These are phyloP conservation scores for Hyphodiscus sp. DNA, from an alignment of 2,329 filamentous ascomycete genomes.

Conservation along the genomic window DNA sequence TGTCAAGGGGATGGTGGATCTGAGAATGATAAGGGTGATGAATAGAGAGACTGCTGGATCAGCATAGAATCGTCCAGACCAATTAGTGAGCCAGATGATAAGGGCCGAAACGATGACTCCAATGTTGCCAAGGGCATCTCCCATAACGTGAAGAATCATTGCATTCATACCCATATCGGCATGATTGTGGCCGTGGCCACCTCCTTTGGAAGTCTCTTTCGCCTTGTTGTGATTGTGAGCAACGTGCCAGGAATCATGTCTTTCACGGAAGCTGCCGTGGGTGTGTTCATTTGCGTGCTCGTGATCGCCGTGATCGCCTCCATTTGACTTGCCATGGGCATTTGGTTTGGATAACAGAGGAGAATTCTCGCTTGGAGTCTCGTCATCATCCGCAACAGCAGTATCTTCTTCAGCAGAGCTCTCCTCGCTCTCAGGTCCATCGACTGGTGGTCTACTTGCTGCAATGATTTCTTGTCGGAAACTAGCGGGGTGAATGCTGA, in stretches of 20 bases:
- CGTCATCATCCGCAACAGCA: constrained; percentile 21
- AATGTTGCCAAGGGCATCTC: constrained; percentile 79
- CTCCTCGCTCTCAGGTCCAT: constrained; percentile 51
- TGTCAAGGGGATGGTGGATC: constrained; percentile 71
- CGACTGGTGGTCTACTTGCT: constrained; percentile 59
- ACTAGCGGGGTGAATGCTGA: constrained; percentile 79
- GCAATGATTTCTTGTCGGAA: constrained; percentile 91
- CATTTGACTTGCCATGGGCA: constrained; percentile 16
- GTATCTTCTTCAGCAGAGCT: constrained; percentile 34
- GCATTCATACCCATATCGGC: constrained; percentile 93
- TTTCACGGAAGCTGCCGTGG: background rate
- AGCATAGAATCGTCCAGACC: constrained; percentile 75
- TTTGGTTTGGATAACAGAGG: constrained; percentile 19
- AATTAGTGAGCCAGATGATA: constrained; percentile 86
- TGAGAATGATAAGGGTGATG: constrained; percentile 76
- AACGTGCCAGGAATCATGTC: constrained; percentile 44
- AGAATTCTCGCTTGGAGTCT: constrained; percentile 31
- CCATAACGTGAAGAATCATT: constrained; percentile 69
- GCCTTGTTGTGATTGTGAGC: constrained; percentile 78
- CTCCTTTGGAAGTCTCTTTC: constrained; percentile 52
- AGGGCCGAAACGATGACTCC: constrained; percentile 79
- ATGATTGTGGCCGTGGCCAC: constrained; percentile 66
- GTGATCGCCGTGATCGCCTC: constrained; percentile 14
- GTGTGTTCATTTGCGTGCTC: constrained; percentile 9
- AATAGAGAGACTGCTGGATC: constrained; percentile 90